Base-by-base conservation (phyloP, 2,329 filamentous ascomycete species). In the Cladosporium sp. region DNA sequence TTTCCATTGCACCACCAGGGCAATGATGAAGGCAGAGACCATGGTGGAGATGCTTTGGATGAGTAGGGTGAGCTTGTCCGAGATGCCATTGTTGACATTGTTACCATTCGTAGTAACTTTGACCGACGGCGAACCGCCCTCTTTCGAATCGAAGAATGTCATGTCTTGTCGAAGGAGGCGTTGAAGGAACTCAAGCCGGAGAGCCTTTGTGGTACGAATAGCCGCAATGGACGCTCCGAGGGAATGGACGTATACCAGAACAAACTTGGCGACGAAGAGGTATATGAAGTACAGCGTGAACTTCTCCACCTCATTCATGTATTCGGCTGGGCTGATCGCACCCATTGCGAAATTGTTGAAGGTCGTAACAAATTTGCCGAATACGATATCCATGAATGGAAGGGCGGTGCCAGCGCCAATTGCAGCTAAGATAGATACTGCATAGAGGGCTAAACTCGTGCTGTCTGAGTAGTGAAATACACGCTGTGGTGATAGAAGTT, bases 191-290 rank as follows among this genome's bases (percentile, higher is more conserved):
- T 82, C 75, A 27, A 84, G 74, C 22, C 86, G 65, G 43, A 70
- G 58, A 32, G 66, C 74, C 50, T 75, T 73, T 2, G 77, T 77
- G 3, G 77, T 76, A 8, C 77, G 69, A 47, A 75, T 74, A 2
- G 77, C 76, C 3, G 75, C 69, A 34, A 79, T 74, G 2, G 75
- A 79, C 17, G 80, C 60, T 27, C 60, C 60, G 2, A 72, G 59
- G 15, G 55, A 60, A 55, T 32, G 53, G 53, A 84, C 70, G 55
- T 88, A 89, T 53, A 79, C 80, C 36, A 87, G 69, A 15, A 70
- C 62, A 57, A 87, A 83, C 42, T 84, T 81, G 12, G 72, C 85
- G 36, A 89, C 67, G 64, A 89, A 90, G 6, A 90, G 72, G 50
- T 82, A 81, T 49, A 89, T 78, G 60, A 89, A 82, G 65, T 84